phyloP scores from a whole-genome alignment of 495 filamentous ascomycete genomes.

The Astrothelium macrocarpum region DNA sequence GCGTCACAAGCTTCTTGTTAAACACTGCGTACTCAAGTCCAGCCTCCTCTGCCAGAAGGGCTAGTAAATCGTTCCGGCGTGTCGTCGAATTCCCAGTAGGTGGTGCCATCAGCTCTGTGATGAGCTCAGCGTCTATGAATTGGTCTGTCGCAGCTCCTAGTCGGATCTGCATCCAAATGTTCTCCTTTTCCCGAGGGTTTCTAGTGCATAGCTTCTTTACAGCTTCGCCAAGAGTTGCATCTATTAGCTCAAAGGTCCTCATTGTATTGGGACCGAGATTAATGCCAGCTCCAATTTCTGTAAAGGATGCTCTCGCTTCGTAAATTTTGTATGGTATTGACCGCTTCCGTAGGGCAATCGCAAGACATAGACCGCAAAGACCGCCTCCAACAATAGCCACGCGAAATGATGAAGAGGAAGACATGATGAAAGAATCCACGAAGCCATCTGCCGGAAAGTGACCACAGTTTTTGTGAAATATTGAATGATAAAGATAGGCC shows the following conservation, averaged over 20 bases:
- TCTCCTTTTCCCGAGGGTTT: slow-evolving; percentile 33
- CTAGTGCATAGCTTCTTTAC: slow-evolving; percentile 26
- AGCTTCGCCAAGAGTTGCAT: slow-evolving; percentile 14
- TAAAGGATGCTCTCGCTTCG: slow-evolving; percentile 12
- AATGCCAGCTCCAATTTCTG: slow-evolving; percentile 13
- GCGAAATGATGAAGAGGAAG: background rate
- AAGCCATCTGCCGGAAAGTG: background rate
- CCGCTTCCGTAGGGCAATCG: slow-evolving; percentile 9
- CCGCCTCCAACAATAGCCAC: slow-evolving; percentile 16
- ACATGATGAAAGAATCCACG: background rate
- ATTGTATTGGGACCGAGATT: slow-evolving; percentile 22
- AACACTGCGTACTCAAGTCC: slow-evolving; percentile 11
- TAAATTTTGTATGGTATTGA: slow-evolving; percentile 12
- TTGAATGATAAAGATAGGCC: background rate
- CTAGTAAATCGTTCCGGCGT: slow-evolving; percentile 10
- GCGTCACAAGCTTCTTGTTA: slow-evolving; percentile 14
- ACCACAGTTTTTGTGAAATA: background rate
- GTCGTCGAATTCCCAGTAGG: slow-evolving; percentile 11
- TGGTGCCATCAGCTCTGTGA: slow-evolving; percentile 11
- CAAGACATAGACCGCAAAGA: slow-evolving; percentile 11
- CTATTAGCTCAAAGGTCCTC: slow-evolving; percentile 18
- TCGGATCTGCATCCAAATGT: slow-evolving; percentile 13
- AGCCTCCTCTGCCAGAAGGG: slow-evolving; percentile 10
- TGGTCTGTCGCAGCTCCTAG: slow-evolving; percentile 12
- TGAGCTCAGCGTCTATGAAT: slow-evolving; percentile 6